phyloP scores from a whole-genome alignment of 768 basidiomycete species.

The Lentinula detonsa region DNA sequence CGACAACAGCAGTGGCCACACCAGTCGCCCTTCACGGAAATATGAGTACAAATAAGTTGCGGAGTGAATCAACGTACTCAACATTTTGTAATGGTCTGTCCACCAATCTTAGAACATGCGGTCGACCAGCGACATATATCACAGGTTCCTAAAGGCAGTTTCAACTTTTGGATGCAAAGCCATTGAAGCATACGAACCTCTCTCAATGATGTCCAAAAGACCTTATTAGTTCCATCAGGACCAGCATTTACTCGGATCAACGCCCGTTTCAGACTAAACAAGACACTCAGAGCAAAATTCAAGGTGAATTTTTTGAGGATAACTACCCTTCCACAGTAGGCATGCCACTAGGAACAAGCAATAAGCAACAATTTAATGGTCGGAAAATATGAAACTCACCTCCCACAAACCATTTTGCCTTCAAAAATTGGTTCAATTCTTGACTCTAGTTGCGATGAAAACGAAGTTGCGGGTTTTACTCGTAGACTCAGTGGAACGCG shows the following conservation, averaged over 20 bases:
- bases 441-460: slow-evolving; percentile 31
- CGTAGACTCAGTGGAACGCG: slow-evolving; percentile 62
- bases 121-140: slow-evolving; percentile 78
- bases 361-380: neutral
- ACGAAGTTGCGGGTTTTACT: slow-evolving; percentile 21
- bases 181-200: slow-evolving; percentile 46
- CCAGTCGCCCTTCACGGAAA: slow-evolving; percentile 71
- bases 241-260: slow-evolving; percentile 76
- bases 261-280: slow-evolving; percentile 65
- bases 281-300: neutral
- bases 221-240: slow-evolving; percentile 64
- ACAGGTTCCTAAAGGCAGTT: slow-evolving; percentile 71
- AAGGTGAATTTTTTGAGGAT: neutral
- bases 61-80: slow-evolving; percentile 44
- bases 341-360: slow-evolving; percentile 68
- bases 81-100: slow-evolving; percentile 91
- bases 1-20: slow-evolving; percentile 84
- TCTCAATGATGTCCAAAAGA: slow-evolving; percentile 93
- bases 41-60: neutral
- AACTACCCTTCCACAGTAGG: slow-evolving; percentile 83
- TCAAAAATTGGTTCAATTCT: slow-evolving; percentile 28
- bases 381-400: slow-evolving; percentile 31
- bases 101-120: slow-evolving; percentile 86
- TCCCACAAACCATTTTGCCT: slow-evolving; percentile 71
- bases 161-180: neutral